Percentiles rank a stretch among this genome's conserved stretches.
These are phyloP conservation scores for Arachis stenosperma DNA, from an alignment of 306 rosid species.

Conservation along the genomic window DNA sequence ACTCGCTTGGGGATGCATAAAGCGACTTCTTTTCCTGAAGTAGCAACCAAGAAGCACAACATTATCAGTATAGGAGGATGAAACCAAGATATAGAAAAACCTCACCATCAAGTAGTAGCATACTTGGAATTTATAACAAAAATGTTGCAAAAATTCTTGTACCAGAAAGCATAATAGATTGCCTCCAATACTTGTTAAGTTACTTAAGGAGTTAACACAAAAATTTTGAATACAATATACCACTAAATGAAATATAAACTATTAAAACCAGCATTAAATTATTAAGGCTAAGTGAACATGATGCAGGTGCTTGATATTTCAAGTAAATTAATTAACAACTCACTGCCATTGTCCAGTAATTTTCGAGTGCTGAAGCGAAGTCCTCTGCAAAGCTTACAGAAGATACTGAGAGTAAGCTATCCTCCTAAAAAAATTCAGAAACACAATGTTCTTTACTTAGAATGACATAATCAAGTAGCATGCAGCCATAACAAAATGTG, in stretches of 20 bases:
- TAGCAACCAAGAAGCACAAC: slow-evolving; percentile 24
- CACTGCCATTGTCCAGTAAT: slow-evolving; percentile 74
- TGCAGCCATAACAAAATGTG: slow-evolving; percentile 1
- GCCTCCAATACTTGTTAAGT: background rate
- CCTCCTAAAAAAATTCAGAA: slow-evolving; percentile 59
- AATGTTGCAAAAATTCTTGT: slow-evolving; percentile 1
- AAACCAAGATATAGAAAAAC: slow-evolving; percentile 6
- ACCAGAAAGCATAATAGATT: background rate
- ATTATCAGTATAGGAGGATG: slow-evolving; percentile 14
- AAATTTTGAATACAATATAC: slow-evolving; percentile 21
- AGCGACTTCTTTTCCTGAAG: slow-evolving; percentile 72
- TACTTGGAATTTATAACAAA: background rate
- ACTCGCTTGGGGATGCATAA: slow-evolving; percentile 72
- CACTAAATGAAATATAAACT: slow-evolving; percentile 25
- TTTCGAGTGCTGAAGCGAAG: slow-evolving; percentile 60
- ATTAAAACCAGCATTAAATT: background rate
- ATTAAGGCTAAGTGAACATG: background rate
- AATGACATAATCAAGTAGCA: slow-evolving; percentile 26
- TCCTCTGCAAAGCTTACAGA: slow-evolving; percentile 73
- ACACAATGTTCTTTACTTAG: slow-evolving; percentile 9
- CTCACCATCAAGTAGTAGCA: background rate
- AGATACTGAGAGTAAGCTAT: slow-evolving; percentile 71
- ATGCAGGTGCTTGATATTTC: slow-evolving; percentile 31
- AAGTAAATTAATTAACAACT: slow-evolving; percentile 43
- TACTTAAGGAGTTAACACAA: slow-evolving; percentile 20